Base-by-base conservation (phyloP, 148 eudicot species). In the Euryodendron excelsum region DNA sequence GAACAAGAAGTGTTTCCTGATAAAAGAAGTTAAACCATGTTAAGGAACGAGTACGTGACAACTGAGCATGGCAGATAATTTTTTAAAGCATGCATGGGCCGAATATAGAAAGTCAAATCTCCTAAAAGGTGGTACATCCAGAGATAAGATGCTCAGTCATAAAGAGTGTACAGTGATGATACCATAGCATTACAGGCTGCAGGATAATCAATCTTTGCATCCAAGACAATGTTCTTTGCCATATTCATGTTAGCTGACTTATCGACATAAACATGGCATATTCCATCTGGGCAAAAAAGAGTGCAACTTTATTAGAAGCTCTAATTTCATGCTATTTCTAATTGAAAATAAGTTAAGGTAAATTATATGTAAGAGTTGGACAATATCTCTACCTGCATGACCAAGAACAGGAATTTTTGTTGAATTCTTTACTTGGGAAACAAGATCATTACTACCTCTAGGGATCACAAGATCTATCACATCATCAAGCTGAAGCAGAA, bases 141-240 rank as follows among this genome's bases (percentile, higher is more conserved):
- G 37, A 45, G 25, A 62, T 7, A 75, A 53, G 36, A 41, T 61
- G 9, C 30, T 34, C 8, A n/a, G 5, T 15, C 47, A 85, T 36
- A 69, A 44, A 55, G 30, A 23, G 56, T 12, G 28, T 62, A 44
- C 36, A 20, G 21, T 37, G 50, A 72, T 79, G 33, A 64, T 89
- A 93, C 98, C 98, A 94, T 92, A 1, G 98, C 98, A 79, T 94
- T 94, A 75, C 98, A 94, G 76, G 97, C 98, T 65, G 98, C 98
- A 13, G 98, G 97, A 80, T 94, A 94, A 77, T 94, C 98, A 75
- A 74, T 44, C 75, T 94, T 94, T 64, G 97, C 91, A 76, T 94
- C 98, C 80, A 88, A 28, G 60, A 91, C 85, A 82, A 94, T 87
- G 63, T 64, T 81, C 85, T 86, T 94, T 3, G 98, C 96, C 95